phyloP scores from a whole-genome alignment of 2,329 filamentous ascomycete genomes.

The Beauveria asiatica region DNA sequence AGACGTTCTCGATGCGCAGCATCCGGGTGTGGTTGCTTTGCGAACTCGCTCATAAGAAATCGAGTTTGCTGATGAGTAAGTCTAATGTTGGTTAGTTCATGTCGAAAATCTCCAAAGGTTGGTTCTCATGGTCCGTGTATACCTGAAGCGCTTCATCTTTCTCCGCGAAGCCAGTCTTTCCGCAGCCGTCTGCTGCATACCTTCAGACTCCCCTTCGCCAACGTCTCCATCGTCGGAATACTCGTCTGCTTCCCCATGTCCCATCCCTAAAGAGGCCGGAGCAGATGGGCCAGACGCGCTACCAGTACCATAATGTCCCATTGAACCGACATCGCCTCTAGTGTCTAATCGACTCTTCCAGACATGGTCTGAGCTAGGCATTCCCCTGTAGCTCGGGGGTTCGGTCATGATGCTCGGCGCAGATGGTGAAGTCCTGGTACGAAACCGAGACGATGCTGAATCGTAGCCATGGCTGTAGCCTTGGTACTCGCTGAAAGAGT shows the following conservation, averaged over 20 bases:
- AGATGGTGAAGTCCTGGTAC: conserved; percentile 5
- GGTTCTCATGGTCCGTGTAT: conserved; percentile 13
- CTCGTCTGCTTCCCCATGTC: conserved; percentile 3
- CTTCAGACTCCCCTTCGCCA: conserved; percentile 5
- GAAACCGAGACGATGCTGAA: conserved; percentile 4
- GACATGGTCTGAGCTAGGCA: background rate
- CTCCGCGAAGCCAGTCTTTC: conserved; percentile 49
- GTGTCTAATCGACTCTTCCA: conserved; percentile 4
- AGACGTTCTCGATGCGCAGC: conserved; percentile 81
- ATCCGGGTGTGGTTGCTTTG: conserved; percentile 88
- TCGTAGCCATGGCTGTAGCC: conserved; percentile 3
- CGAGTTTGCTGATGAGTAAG: conserved; percentile 96
- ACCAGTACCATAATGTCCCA: background rate
- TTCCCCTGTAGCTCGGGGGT: background rate
- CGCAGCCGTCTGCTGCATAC: conserved; percentile 37
- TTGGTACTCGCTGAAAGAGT: conserved; percentile 1
- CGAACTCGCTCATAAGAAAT: conserved; percentile 94
- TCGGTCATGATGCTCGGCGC: conserved; percentile 10
- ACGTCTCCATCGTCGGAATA: conserved; percentile 9
- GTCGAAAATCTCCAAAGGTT: background rate
- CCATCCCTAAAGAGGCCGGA: background rate
- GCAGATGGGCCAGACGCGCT: background rate
- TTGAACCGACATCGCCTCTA: background rate
- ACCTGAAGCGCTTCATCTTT: conserved; percentile 78
- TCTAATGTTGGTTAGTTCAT: conserved; percentile 33